These are phyloP conservation scores for Podospora pseudocomata DNA, from an alignment of 495 filamentous ascomycete genomes.

Conservation along the genomic window DNA sequence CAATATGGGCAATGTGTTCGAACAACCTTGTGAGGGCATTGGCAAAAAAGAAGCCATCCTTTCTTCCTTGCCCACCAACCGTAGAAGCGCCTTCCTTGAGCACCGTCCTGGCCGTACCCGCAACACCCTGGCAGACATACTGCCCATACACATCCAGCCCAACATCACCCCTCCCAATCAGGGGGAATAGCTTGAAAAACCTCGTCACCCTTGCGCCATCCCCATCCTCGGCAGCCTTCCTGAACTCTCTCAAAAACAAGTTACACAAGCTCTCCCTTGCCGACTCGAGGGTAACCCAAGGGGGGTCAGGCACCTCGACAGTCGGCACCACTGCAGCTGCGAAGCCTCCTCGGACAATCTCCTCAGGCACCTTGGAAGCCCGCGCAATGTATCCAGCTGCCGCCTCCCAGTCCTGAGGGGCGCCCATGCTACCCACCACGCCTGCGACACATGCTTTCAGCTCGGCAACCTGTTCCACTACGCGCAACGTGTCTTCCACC, in stretches of 20 bases:
- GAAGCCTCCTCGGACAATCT: constrained; percentile 80
- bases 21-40: constrained; percentile 88
- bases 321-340: constrained; percentile 91
- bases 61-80: constrained; percentile 46
- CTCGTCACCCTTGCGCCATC: constrained; percentile 86
- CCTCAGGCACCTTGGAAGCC: constrained; percentile 70
- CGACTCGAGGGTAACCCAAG: constrained; percentile 78
- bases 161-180: constrained; percentile 85
- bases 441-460: constrained; percentile 94
- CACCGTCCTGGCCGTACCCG: constrained; percentile 72
- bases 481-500: constrained; percentile 82
- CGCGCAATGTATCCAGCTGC: constrained; percentile 85
- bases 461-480: constrained; percentile 94
- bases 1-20: constrained; percentile 94
- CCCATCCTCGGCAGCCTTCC: constrained; percentile 78
- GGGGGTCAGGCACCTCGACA: constrained; percentile 89
- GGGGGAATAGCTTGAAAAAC: constrained; percentile 96
- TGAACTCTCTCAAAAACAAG: constrained; percentile 90
- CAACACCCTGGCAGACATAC: constrained; percentile 93
- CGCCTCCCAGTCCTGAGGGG: constrained; percentile 96
- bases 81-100: constrained; percentile 56
- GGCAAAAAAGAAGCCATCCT: constrained; percentile 83
- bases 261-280: constrained; percentile 83
- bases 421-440: constrained; percentile 94
- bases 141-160: constrained; percentile 91